A percentile compares a stretch with the other conserved stretches of the same genome.
Evolutionary conservation across 345 rosid species (phyloP).

Genomic region (Excoecaria cochinchinensis): DNA sequence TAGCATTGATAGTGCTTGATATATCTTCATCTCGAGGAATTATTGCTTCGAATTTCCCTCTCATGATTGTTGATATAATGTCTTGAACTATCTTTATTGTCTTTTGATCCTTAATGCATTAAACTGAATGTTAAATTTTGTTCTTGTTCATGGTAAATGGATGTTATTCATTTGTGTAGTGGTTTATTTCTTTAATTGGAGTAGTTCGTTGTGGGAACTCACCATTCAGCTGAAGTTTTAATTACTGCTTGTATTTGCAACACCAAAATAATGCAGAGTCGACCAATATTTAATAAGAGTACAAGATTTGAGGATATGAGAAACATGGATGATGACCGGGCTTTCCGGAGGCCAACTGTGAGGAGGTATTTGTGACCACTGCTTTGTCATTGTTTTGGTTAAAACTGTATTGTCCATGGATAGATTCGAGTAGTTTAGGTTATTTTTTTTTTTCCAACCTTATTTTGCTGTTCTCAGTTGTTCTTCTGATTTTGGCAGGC

Average conservation of each 20-base stretch:
- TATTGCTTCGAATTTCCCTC: neutral
- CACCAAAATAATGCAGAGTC: slow-evolving; percentile 57
- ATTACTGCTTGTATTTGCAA: slow-evolving; percentile 5
- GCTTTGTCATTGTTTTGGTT: neutral
- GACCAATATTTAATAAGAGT: slow-evolving; percentile 95
- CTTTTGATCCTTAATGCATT: neutral
- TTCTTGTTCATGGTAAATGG: neutral
- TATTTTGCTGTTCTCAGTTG: slow-evolving; percentile 3
- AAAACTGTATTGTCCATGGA: neutral
- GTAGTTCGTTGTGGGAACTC: neutral
- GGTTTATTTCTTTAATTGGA: neutral
- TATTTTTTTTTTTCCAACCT: neutral
- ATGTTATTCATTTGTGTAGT: neutral
- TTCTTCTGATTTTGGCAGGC: slow-evolving; percentile 40
- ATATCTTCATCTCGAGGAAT: neutral
- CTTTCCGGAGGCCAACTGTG: slow-evolving; percentile 66
- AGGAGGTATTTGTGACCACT: slow-evolving; percentile 52
- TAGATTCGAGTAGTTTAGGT: neutral
- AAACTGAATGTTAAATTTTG: neutral
- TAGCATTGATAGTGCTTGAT: neutral
- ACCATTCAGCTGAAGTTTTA: neutral
- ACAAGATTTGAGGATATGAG: slow-evolving; percentile 98
- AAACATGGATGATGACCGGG: slow-evolving; percentile 69
- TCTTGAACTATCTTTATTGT: neutral
- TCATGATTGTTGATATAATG: neutral